phyloP scores from a whole-genome alignment of 139 green algal species.

The Raphidocelis subcapitata region DNA sequence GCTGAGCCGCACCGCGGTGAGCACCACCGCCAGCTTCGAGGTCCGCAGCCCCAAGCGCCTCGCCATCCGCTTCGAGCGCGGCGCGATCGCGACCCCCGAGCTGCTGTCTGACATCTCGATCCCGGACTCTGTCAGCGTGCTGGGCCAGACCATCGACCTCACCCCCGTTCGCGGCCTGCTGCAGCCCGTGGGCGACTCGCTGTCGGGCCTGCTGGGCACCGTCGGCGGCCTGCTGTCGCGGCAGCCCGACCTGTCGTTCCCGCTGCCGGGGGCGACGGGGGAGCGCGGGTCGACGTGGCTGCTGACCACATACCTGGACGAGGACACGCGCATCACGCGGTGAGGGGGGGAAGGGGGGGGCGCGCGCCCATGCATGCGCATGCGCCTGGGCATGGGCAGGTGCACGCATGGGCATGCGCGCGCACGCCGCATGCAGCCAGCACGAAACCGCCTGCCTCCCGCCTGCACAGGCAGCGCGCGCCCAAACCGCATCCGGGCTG shows the following conservation, averaged over 20 bases:
- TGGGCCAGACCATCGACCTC: constrained; percentile 80
- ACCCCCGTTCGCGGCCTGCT: constrained; percentile 50
- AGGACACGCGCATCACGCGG: constrained; percentile 70
- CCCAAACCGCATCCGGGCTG: too few relatives aligned
- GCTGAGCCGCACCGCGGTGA: constrained; percentile 55
- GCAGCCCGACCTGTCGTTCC: constrained; percentile 61
- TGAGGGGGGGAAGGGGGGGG: constrained; percentile 26
- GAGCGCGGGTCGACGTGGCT: constrained; percentile 64
- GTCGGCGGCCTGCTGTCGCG: constrained; percentile 47
- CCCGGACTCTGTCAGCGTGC: constrained; percentile 59
- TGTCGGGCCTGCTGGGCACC: constrained; percentile 26
- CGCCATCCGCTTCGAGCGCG: constrained; percentile 70
- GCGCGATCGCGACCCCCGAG: constrained; percentile 66
- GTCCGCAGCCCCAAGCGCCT: constrained; percentile 84
- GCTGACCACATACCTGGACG: constrained; percentile 84
- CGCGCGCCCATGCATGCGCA: too few relatives aligned
- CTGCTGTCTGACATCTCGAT: constrained; percentile 72
- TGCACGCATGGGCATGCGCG: too few relatives aligned
- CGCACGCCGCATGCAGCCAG: too few relatives aligned
- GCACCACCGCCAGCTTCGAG: constrained; percentile 74
- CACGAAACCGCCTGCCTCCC: too few relatives aligned
- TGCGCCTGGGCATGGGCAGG: too few relatives aligned
- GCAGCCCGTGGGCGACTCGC: constrained; percentile 41
- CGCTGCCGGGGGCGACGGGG: constrained; percentile 29
- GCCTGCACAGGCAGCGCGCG: too few relatives aligned